phyloP scores from a whole-genome alignment of 1,284 basidiomycete genomes.

The Malassezia cuniculi region DNA sequence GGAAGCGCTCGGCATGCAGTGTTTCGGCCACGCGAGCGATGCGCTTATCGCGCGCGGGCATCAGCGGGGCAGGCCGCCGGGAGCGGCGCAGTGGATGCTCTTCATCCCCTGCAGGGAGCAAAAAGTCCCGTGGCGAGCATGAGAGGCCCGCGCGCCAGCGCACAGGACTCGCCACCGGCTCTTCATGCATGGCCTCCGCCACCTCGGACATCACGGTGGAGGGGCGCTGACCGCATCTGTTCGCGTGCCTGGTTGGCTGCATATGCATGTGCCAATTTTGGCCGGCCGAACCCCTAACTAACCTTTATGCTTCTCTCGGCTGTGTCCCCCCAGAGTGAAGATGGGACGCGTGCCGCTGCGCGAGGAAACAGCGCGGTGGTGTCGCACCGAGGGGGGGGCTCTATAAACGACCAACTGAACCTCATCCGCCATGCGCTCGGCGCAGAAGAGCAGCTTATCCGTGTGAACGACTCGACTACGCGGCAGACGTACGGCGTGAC shows the following conservation, averaged over 20 bases:
- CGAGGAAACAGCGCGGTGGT: too few relatives aligned
- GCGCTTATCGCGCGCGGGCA: slow-evolving; percentile 10
- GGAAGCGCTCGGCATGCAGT: slow-evolving; percentile 29
- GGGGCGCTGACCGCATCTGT: too few relatives aligned
- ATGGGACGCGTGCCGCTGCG: too few relatives aligned
- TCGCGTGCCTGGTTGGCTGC: too few relatives aligned
- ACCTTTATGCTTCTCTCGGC: too few relatives aligned
- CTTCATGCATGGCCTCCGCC: slow-evolving; percentile 1
- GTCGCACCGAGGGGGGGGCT: too few relatives aligned
- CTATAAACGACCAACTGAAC: slow-evolving; percentile 5
- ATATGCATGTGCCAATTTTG: too few relatives aligned
- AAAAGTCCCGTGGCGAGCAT: slow-evolving; percentile 15
- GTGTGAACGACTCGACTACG: slow-evolving; percentile 30
- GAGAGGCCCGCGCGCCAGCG: slow-evolving; percentile 4
- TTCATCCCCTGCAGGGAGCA: slow-evolving; percentile 4
- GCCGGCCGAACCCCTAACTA: too few relatives aligned
- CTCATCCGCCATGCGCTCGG: slow-evolving; percentile 26
- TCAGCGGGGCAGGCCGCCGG: neutral
- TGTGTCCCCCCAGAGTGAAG: too few relatives aligned
- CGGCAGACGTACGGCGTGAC: slow-evolving; percentile 36
- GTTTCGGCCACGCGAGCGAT: slow-evolving; percentile 34
- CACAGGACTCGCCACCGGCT: neutral
- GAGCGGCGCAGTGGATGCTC: neutral
- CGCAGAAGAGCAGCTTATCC: slow-evolving; percentile 33
- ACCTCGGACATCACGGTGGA: too few relatives aligned